phyloP scores from a whole-genome alignment of 345 rosid genomes.

The Linum tenue region DNA sequence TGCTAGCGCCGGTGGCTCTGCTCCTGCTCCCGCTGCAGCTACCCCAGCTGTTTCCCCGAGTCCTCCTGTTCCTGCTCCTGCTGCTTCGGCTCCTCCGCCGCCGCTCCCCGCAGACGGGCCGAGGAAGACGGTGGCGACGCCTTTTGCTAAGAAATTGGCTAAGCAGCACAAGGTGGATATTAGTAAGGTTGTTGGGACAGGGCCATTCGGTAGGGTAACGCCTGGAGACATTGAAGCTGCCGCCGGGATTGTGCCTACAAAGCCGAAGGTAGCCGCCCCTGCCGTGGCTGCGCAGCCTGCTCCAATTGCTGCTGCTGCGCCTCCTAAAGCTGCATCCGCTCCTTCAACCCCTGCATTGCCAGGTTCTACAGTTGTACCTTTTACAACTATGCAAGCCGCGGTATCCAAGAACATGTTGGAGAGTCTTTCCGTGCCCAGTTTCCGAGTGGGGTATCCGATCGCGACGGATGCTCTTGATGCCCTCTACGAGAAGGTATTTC shows the following conservation, averaged over 20 bases:
- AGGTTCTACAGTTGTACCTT: slow-evolving; percentile 67
- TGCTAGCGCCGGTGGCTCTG: slow-evolving; percentile 30
- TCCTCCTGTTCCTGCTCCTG: too few species aligned
- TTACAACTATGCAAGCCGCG: slow-evolving; percentile 80
- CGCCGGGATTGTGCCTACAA: slow-evolving; percentile 57
- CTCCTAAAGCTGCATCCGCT: slow-evolving; percentile 24
- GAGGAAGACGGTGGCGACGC: slow-evolving; percentile 60
- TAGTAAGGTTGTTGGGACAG: slow-evolving; percentile 55
- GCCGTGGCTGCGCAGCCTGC: slow-evolving; percentile 20
- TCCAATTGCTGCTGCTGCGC: slow-evolving; percentile 15
- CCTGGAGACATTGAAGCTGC: slow-evolving; percentile 74
- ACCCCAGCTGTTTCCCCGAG: slow-evolving; percentile 36
- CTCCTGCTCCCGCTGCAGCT: slow-evolving; percentile 23
- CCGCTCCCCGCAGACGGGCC: slow-evolving; percentile 40
- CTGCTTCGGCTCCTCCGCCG: slow-evolving; percentile 4
- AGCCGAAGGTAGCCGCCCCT: slow-evolving; percentile 23
- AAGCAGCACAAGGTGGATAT: slow-evolving; percentile 80
- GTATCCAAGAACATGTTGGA: slow-evolving; percentile 82
- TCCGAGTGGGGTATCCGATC: slow-evolving; percentile 87
- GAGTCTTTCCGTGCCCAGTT: slow-evolving; percentile 80
- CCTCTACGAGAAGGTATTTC: slow-evolving; percentile 63
- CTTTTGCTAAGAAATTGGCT: slow-evolving; percentile 81
- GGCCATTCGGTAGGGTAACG: slow-evolving; percentile 71
- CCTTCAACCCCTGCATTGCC: slow-evolving; percentile 40
- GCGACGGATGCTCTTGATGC: slow-evolving; percentile 75